A percentile compares a stretch with the other conserved stretches of the same genome.
Evolutionary conservation across 305 asterid genomes (phyloP).

Genomic region (Galium porrigens): DNA sequence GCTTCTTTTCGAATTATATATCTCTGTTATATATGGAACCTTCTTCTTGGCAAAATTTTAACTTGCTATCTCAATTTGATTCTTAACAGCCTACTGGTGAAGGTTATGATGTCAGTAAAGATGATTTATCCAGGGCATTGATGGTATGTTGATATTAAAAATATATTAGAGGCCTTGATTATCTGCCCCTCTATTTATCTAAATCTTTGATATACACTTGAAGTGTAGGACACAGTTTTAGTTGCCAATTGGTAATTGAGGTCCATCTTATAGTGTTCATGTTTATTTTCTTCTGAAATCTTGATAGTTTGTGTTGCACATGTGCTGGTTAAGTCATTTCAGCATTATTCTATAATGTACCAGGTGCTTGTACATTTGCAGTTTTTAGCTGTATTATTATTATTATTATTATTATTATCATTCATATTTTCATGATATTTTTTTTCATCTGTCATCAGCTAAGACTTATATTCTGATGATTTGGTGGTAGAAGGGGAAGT

Average conservation of each 20-base stretch:
- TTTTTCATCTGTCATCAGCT: background rate
- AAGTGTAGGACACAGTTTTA: background rate
- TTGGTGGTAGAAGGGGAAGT: no score
- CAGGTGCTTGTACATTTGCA: background rate
- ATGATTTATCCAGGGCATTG: slow-evolving; percentile 70
- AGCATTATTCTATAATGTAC: background rate
- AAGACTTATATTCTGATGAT: background rate
- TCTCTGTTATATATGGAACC: background rate
- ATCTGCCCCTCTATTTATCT: slow-evolving; percentile 1
- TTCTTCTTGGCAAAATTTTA: slow-evolving; percentile 4
- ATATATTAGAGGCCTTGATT: background rate
- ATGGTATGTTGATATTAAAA: slow-evolving; percentile 42
- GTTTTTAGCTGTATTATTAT: background rate
- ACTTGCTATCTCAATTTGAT: slow-evolving; percentile 4
- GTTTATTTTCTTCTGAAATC: background rate
- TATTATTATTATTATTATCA: no score
- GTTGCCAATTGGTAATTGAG: background rate
- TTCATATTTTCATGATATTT: background rate
- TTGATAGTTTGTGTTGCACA: background rate
- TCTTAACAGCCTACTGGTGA: slow-evolving; percentile 48
- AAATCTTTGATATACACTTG: background rate
- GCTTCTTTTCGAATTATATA: background rate
- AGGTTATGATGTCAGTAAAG: slow-evolving; percentile 50
- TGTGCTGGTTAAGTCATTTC: slow-evolving; percentile 3
- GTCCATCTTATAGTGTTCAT: background rate